Conservation (phyloP, 768 basidiomycete genomes). For the Suillus subalutaceus region DNA sequence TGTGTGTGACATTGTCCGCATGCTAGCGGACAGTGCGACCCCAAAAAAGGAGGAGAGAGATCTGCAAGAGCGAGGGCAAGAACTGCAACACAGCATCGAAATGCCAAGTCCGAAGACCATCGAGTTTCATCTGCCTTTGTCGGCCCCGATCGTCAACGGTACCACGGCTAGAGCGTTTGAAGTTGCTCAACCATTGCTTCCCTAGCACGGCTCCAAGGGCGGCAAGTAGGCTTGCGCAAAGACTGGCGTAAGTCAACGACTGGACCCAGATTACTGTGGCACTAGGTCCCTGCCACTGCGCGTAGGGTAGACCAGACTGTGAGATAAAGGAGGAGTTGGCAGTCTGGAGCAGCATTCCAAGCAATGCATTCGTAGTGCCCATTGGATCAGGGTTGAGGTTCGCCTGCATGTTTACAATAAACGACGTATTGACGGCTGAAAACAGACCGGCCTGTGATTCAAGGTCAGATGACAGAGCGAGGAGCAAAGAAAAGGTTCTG, state of each 20-base stretch:
- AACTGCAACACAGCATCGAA: constrained; percentile 8
- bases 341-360: constrained; percentile 16
- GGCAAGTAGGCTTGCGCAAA: constrained; percentile 18
- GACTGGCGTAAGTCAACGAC: constrained; percentile 19
- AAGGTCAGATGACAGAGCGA: neutral
- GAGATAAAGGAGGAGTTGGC: neutral
- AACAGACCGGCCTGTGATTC: constrained; percentile 19
- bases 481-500: constrained; percentile 7
- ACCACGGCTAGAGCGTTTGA: constrained; percentile 11
- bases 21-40: constrained; percentile 4
- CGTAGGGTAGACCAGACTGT: neutral
- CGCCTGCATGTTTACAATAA: constrained; percentile 16
- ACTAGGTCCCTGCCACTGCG: neutral
- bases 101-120: constrained; percentile 14
- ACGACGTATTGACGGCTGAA: constrained; percentile 18
- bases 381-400: constrained; percentile 15
- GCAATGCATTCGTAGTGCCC: constrained; percentile 15
- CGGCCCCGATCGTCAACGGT: constrained; percentile 10
- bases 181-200: constrained; percentile 15
- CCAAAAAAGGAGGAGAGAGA: constrained; percentile 14
- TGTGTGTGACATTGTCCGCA: constrained; percentile 1
- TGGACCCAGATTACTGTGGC: constrained; percentile 16
- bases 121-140: constrained; percentile 14
- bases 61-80: constrained; percentile 13
- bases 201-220: constrained; percentile 18